These are phyloP conservation scores for Hyphodiscus sp. DNA, from an alignment of 2,329 filamentous ascomycete species.

Conservation along the genomic window DNA sequence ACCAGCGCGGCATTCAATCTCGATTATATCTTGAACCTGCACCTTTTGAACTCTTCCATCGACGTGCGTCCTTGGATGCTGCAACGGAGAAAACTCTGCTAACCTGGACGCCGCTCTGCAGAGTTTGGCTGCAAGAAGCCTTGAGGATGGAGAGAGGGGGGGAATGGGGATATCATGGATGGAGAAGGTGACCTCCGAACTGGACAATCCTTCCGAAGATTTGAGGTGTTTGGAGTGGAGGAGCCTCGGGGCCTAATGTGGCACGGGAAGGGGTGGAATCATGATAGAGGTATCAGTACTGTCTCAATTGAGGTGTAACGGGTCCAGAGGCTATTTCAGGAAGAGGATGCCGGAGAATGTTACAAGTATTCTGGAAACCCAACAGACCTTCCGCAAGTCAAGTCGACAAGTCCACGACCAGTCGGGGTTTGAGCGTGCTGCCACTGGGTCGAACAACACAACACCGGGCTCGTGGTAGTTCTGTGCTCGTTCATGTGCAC, in stretches of 20 bases:
- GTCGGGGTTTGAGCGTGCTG: background rate
- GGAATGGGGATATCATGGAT: background rate
- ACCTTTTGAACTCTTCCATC: background rate
- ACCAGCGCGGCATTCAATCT: background rate
- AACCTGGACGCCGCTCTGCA: background rate
- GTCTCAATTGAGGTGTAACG: no score
- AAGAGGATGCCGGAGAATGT: background rate
- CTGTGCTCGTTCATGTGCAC: background rate
- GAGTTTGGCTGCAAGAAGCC: background rate
- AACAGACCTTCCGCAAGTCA: background rate
- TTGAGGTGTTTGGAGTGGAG: no score
- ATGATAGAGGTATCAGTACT: no score
- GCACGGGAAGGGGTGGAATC: no score
- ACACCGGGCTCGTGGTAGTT: background rate
- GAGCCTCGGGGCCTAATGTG: no score
- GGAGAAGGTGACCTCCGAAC: background rate
- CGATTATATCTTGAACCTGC: background rate
- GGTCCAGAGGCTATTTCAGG: background rate
- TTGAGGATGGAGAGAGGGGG: background rate
- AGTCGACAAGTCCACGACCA: background rate
- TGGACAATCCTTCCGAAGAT: background rate
- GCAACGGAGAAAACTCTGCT: background rate
- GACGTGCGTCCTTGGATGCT: background rate
- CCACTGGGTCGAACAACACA: background rate
- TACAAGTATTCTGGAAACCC: no score